Base-by-base conservation (phyloP, 1,284 basidiomycete genomes). In the Somion occarium region DNA sequence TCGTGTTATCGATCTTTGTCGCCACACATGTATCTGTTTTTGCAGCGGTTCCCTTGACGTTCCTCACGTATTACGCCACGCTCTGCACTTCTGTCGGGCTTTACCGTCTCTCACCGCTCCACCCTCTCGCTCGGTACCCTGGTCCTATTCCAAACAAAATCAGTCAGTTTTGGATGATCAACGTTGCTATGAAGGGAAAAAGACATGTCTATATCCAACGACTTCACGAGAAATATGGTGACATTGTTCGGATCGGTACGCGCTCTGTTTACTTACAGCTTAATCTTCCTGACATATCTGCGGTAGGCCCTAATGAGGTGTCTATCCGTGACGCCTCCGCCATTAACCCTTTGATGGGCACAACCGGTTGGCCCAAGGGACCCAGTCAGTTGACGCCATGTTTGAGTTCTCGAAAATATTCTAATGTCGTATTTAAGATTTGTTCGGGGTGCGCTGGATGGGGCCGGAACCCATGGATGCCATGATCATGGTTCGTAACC, bases 291-390 rank as follows among this genome's bases (percentile, higher is more conserved):
- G 15, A 9, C 20, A 50, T 5, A 5, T 34, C 22, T 4, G 24
- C 5, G 19, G 26, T 15, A 73, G 71, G 70, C 19, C 72, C 72
- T 3, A 73, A 72, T 53, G 70, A 71, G 49, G 49, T 73, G 4
- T 70, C 70, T 15, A 61, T 71, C 30, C 54, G 61, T 19, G 64
- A 71, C 30, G 51, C 55, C 1, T 59, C 61, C 13, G 50, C 62
- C 5, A 62, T 72, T 22, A 54, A 58, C 3, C 60, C 59, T 13
- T 56, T 70, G 13, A 59, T 73, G 11, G 70, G 70, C 2, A 30
- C 57, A 2, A 56, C 62, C 22, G 71, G 70, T 12, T 62, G 71
- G 58, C 67, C 69, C 1, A 73, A 70, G 51, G 71, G 70, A 34
- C 68, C 68, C 3, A 57, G 72, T 73, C 54, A 53, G 67, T 64